Percentiles rank a stretch among this genome's conserved stretches.
Evolutionary conservation across 495 filamentous ascomycete genomes (phyloP).

Genomic region (Clohesyomyces aquaticus): DNA sequence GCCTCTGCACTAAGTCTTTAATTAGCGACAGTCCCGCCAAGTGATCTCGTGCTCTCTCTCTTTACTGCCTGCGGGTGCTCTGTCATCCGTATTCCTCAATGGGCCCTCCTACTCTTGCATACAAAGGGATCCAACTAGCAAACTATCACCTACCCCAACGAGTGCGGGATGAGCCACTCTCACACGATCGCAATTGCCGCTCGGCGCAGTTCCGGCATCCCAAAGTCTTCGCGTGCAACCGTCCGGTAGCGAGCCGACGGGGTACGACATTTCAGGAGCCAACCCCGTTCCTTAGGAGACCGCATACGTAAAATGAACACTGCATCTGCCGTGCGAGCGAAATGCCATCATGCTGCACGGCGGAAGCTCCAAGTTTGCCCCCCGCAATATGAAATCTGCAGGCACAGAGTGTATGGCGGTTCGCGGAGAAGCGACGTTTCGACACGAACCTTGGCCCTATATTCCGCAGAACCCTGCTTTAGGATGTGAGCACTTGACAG

Average conservation of each 20-base stretch:
- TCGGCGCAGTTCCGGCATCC: conserved; percentile 10
- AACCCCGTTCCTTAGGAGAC: conserved; percentile 6
- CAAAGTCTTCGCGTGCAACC: not conserved
- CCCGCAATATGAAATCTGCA: too few relatives aligned
- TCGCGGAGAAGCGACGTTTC: too few relatives aligned
- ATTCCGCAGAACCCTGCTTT: too few relatives aligned
- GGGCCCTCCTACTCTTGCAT: not conserved
- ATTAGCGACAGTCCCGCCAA: not conserved
- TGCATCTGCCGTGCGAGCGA: not conserved
- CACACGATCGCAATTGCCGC: not conserved
- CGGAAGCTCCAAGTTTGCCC: too few relatives aligned
- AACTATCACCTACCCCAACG: conserved; percentile 9
- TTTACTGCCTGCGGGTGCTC: not conserved
- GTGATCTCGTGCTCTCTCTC: not conserved
- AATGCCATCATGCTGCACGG: not conserved
- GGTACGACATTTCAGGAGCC: conserved; percentile 15
- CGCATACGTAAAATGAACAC: not conserved
- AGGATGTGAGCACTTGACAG: too few relatives aligned
- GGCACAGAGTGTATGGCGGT: too few relatives aligned
- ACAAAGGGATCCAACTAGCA: not conserved
- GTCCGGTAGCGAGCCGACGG: conserved; percentile 20
- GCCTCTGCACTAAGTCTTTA: not conserved
- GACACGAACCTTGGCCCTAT: too few relatives aligned
- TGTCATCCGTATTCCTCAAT: not conserved
- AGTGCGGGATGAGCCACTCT: conserved; percentile 3